phyloP scores from a whole-genome alignment of 768 basidiomycete genomes.

The Kondoa malvinella region DNA sequence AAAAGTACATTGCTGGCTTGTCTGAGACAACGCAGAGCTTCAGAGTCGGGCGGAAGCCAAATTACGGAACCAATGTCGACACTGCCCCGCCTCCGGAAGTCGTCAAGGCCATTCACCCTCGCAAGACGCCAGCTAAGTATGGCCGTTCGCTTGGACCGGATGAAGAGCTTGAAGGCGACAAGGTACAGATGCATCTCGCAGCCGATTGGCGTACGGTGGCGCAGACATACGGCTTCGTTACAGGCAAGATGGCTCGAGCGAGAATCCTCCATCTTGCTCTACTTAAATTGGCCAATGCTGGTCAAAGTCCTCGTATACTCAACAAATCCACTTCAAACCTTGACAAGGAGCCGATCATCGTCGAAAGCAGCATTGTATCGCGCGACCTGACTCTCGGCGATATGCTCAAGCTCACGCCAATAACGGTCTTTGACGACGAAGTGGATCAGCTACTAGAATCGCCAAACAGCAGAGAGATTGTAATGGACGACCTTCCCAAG shows the following conservation, averaged over 20 bases:
- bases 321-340: no score
- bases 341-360: no score
- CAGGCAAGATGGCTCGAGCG: slow-evolving; percentile 49
- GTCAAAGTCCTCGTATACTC: no score
- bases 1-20: not conserved
- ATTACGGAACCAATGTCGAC: not conserved
- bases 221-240: slow-evolving; percentile 57
- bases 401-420: slow-evolving; percentile 49
- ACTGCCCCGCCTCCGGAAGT: not conserved
- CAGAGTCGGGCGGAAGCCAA: not conserved
- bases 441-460: slow-evolving; percentile 42
- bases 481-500: slow-evolving; percentile 9
- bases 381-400: slow-evolving; percentile 49
- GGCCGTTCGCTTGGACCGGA: not conserved
- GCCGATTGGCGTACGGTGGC: slow-evolving; percentile 52
- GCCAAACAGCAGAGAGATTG: slow-evolving; percentile 35
- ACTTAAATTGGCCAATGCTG: slow-evolving; percentile 32
- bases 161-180: not conserved
- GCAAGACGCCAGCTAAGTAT: not conserved
- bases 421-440: slow-evolving; percentile 43
- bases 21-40: not conserved
- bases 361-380: slow-evolving; percentile 49
- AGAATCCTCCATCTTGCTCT: slow-evolving; percentile 47
- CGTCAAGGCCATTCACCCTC: not conserved
- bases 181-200: slow-evolving; percentile 42